These are phyloP conservation scores for Jaminaea rosea DNA, from an alignment of 1,284 basidiomycete species.

Conservation along the genomic window DNA sequence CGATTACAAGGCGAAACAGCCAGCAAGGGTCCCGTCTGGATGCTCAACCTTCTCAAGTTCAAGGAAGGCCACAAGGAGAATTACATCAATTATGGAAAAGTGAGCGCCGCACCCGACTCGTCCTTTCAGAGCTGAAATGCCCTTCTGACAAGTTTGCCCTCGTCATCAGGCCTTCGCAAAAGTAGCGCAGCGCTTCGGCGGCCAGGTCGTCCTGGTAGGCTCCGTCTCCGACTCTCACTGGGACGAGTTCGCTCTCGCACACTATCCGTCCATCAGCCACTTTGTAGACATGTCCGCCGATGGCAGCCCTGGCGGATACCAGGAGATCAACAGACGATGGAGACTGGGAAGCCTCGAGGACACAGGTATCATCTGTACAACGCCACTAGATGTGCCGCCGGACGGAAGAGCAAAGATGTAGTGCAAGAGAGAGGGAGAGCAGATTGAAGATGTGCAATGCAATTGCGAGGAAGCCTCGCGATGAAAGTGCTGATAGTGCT, in stretches of 20 bases:
- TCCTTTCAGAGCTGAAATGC: background rate
- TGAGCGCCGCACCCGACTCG: background rate
- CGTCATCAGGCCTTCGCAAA: background rate
- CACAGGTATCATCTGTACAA: background rate
- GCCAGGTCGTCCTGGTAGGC: background rate
- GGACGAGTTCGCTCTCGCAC: conserved; percentile 22
- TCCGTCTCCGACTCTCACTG: conserved; percentile 4
- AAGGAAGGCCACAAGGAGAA: background rate
- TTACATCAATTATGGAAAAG: background rate
- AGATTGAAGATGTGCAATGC: no score
- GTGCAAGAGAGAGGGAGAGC: no score
- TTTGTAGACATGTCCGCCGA: conserved; percentile 28
- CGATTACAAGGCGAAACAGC: background rate
- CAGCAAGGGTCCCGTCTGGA: background rate
- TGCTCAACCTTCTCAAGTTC: background rate
- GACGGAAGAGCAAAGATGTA: no score
- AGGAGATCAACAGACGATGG: conserved; percentile 19
- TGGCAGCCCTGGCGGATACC: conserved; percentile 13
- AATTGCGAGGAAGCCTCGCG: no score
- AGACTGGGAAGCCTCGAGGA: conserved; percentile 6
- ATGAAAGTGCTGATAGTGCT: no score
- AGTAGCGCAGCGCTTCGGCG: background rate
- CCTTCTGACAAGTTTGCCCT: background rate
- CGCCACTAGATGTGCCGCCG: no score
- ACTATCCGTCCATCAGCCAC: conserved; percentile 26